Evolutionary conservation across 129 eudicot species (phyloP).

Genomic region (Chrysanthemum lavandulifolium): DNA sequence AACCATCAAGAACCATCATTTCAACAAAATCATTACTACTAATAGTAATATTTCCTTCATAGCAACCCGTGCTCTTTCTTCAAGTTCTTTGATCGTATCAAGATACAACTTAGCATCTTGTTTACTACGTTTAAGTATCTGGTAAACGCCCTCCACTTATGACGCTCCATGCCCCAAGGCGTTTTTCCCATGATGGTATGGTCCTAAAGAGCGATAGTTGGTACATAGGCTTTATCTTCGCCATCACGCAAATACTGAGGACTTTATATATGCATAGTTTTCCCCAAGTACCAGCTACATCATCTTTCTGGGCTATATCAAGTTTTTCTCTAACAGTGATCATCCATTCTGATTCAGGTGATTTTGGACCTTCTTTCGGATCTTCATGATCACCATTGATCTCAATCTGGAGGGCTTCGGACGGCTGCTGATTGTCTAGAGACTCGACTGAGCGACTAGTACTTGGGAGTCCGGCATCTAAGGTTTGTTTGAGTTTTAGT

Average conservation of each 20-base stretch:
- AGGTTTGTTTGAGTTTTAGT: constrained; percentile 80
- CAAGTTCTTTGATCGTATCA: constrained; percentile 56
- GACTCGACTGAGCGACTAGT: constrained; percentile 24
- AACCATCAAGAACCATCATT: constrained; percentile 89
- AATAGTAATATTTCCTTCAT: constrained; percentile 64
- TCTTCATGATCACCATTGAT: constrained; percentile 29
- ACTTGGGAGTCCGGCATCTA: constrained; percentile 51
- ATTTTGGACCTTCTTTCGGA: constrained; percentile 30
- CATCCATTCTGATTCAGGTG: constrained; percentile 72
- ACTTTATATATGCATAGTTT: constrained; percentile 70
- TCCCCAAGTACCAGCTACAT: constrained; percentile 62
- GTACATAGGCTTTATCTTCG: constrained; percentile 73
- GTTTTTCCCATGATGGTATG: constrained; percentile 72
- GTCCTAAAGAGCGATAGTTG: constrained; percentile 77
- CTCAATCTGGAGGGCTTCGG: constrained; percentile 33
- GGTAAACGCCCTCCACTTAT: constrained; percentile 87
- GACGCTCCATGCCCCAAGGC: constrained; percentile 70
- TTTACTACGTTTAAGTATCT: constrained; percentile 51
- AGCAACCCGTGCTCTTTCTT: constrained; percentile 66
- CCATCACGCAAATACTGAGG: constrained; percentile 66
- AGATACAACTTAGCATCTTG: constrained; percentile 57
- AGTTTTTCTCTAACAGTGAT: constrained; percentile 58
- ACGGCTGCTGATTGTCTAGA: constrained; percentile 24
- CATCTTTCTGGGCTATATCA: constrained; percentile 59
- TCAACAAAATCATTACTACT: constrained; percentile 74